Base-by-base conservation (phyloP, 1,284 basidiomycete species). In the Apiotrichum sp. region DNA sequence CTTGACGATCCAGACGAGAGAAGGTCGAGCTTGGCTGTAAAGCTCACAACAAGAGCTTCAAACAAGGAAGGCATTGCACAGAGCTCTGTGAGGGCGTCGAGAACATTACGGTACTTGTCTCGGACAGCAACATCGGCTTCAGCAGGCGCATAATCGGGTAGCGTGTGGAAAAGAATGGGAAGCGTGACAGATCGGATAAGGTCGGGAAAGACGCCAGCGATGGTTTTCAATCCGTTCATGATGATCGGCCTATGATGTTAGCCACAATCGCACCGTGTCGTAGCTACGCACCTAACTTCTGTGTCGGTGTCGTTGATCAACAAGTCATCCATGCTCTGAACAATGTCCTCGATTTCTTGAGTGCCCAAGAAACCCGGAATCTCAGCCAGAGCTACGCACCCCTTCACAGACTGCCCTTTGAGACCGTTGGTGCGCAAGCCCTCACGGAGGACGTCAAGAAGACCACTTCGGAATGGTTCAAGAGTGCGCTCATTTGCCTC, bases 51-150 rank as follows among this genome's bases (percentile, higher is more conserved):
- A 34, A 98, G 81, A 6, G 81, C 86, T 70, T 92, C 89, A 73
- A 96, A 98, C 32, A 98, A 80, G 29, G 84, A 80, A 0, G 87
- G 80, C 46, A 86, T 83, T 3, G 83, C 73, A 70, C 91, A 95
- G 11, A 99, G 81, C 10, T 80, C 82, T 41, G 84, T 81, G 32
- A 98, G 81, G 3, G 86, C 83, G 2, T 81, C 78, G 35, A 98
- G 82, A 13, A 83, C 83, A 16, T 81, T 81, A 77, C 88, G 86
- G 68, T 84, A 87, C 50, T 80, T 80, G 13, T 80, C 77, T 36
- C 87, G 83, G 35, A 83, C 82, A 0, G 70, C 62, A 2, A 78
- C 75, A n/a, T 83, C 84, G 7, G 83, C 79, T 9, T 81, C 77
- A 0, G 76, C 47, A 0, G 88, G 88, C 1, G 85, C 82, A 7